phyloP scores from a whole-genome alignment of 768 basidiomycete genomes.

The Mycena rosella region DNA sequence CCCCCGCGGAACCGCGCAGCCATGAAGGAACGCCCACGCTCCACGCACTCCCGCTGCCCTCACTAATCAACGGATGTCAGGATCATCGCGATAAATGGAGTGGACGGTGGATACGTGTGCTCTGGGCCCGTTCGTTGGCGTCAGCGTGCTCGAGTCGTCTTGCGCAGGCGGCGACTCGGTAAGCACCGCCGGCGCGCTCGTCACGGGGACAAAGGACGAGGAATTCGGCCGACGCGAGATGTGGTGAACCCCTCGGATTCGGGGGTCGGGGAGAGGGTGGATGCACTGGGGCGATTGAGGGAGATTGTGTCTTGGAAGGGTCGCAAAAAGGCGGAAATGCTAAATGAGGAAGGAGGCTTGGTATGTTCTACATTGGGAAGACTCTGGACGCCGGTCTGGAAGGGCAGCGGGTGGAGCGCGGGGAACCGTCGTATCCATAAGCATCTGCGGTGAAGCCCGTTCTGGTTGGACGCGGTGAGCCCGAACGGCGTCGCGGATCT shows the following conservation, averaged over 20 bases:
- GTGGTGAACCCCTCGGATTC: slow-evolving; percentile 79
- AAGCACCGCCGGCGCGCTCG: slow-evolving; percentile 55
- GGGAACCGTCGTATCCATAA: slow-evolving; percentile 72
- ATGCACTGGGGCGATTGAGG: slow-evolving; percentile 43
- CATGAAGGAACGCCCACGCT: slow-evolving; percentile 79
- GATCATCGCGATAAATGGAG: slow-evolving; percentile 60
- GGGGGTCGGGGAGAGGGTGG: slow-evolving; percentile 47
- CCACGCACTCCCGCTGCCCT: slow-evolving; percentile 64
- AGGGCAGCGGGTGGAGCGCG: slow-evolving; percentile 49
- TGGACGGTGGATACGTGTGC: slow-evolving; percentile 88
- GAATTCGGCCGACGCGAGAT: slow-evolving; percentile 68
- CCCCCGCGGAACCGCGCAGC: slow-evolving; percentile 66
- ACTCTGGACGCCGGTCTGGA: slow-evolving; percentile 57
- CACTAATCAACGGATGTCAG: slow-evolving; percentile 65
- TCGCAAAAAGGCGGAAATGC: slow-evolving; percentile 73
- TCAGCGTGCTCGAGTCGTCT: slow-evolving; percentile 35
- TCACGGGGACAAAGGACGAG: slow-evolving; percentile 72
- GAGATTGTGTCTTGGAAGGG: slow-evolving; percentile 71
- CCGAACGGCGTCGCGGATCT: slow-evolving; percentile 84
- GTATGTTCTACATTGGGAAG: slow-evolving; percentile 48
- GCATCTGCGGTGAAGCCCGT: slow-evolving; percentile 47
- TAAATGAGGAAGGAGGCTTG: slow-evolving; percentile 64
- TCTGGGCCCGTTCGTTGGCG: slow-evolving; percentile 50
- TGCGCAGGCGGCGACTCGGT: slow-evolving; percentile 30
- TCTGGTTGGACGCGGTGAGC: slow-evolving; percentile 59